Conservation (phyloP, 2,329 filamentous ascomycete genomes). For the Tolypocladium endophyticum region DNA sequence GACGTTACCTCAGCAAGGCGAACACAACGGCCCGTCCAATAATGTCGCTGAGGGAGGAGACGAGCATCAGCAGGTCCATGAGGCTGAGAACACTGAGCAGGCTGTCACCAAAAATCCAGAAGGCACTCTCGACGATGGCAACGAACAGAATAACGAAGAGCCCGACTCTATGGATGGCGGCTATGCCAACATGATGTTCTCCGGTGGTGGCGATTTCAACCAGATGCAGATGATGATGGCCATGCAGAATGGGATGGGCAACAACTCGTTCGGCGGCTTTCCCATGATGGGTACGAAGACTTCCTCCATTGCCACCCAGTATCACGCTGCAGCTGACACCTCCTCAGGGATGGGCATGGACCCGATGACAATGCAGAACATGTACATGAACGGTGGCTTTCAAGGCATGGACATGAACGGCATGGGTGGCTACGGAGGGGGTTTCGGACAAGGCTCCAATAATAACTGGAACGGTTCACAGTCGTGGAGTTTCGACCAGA, state of each 20-base stretch:
- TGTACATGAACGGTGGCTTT: constrained; percentile 72
- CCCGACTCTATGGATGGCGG: constrained; percentile 30
- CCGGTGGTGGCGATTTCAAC: constrained; percentile 55
- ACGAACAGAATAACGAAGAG: constrained; percentile 21
- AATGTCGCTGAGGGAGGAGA: constrained; percentile 1
- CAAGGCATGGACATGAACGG: constrained; percentile 67
- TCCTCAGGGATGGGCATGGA: constrained; percentile 84
- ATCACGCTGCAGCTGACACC: constrained; percentile 29
- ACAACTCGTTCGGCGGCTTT: constrained; percentile 45
- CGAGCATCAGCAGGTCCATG: neutral
- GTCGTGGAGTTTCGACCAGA: constrained; percentile 75
- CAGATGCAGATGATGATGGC: constrained; percentile 76
- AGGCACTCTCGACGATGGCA: constrained; percentile 10
- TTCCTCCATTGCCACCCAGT: neutral
- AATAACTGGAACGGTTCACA: constrained; percentile 74
- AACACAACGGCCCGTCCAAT: neutral
- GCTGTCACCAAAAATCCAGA: constrained; percentile 7
- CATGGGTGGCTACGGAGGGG: constrained; percentile 67
- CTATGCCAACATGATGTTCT: constrained; percentile 49
- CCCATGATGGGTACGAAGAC: constrained; percentile 67
- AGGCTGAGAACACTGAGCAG: neutral
- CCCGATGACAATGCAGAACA: constrained; percentile 62
- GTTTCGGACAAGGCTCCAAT: constrained; percentile 52
- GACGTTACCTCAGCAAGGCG: neutral
- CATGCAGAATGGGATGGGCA: constrained; percentile 58